Evolutionary conservation across 768 basidiomycete species (phyloP), one percentile per base, ranked within the genome.

Genomic region (Chlorophyllum brunneum): DNA sequence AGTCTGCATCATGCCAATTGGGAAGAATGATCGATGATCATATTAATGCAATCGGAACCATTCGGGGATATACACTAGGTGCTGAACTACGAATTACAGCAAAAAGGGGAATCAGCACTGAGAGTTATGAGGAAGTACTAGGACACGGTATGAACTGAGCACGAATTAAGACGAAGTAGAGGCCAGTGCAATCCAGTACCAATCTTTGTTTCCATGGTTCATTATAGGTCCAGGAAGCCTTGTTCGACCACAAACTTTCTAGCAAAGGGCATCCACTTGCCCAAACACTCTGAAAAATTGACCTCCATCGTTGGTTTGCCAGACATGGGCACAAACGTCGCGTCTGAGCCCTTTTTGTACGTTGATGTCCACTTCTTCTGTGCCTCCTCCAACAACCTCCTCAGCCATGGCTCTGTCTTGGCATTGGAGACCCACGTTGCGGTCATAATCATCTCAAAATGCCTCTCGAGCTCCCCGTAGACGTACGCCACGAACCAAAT

Each of bases 261-360:
- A 8, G 51, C 51, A 38, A 45, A 53, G 8, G 51, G 51, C 51
- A 53, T 53, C 51, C 51, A 53, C n/a, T 53, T 53, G 27, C 51
- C 51, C 51, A 53, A 27, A 16, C 36, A 39, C 27, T 53, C 51
- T 16, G 51, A 44, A 26, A 53, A 53, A 46, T 53, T 53, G 20
- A 53, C 44, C 5, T 53, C 36, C 36, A 45, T 53, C 22, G 43
- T 53, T 36, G 45, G n/a, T 39, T 45, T 30, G 4, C 51, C 51
- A 20, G 51, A 18, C 11, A 53, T n/a, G 16, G 51, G 51, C 5
- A 30, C 26, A 30, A 45, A 53, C 2, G 30, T 23, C 1, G 51
- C n/a, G 37, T 53, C 51, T 37, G 36, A 38, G 6, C 51, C 51
- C 29, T 45, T 45, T 43, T 45, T 53, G 15, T 53, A 53, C 10